phyloP scores from a whole-genome alignment of 1,284 basidiomycete species.

The Microbotryomycetes sp. region DNA sequence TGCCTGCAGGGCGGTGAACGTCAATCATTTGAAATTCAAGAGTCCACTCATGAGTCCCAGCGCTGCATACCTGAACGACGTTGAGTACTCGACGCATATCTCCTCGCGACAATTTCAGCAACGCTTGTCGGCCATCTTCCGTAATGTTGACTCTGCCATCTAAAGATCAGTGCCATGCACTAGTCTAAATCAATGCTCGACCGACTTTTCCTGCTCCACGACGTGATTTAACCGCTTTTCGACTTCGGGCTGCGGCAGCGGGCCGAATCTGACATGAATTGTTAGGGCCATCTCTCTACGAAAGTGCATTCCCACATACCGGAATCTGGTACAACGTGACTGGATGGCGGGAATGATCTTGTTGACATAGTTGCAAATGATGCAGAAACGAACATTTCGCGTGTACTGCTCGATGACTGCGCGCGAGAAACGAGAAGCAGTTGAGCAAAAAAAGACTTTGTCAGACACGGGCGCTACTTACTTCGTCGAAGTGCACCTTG shows the following conservation, averaged over 20 bases:
- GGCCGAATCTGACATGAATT: slow-evolving; percentile 60
- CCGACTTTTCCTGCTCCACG: slow-evolving; percentile 76
- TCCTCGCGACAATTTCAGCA: slow-evolving; percentile 86
- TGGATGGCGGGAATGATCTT: slow-evolving; percentile 98
- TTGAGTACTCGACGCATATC: slow-evolving; percentile 98
- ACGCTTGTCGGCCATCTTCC: slow-evolving; percentile 74
- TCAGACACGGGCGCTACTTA: slow-evolving; percentile 38
- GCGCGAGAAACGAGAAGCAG: not conserved
- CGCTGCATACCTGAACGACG: slow-evolving; percentile 62
- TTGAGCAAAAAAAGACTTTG: not conserved
- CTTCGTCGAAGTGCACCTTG: slow-evolving; percentile 87
- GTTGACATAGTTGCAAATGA: slow-evolving; percentile 99
- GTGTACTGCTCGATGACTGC: slow-evolving; percentile 95
- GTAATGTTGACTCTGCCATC: slow-evolving; percentile 74
- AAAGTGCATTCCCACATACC: slow-evolving; percentile 38
- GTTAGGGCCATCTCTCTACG: not conserved
- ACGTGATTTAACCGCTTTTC: slow-evolving; percentile 73
- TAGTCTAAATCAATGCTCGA: slow-evolving; percentile 11
- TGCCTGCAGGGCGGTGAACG: too few relatives aligned
- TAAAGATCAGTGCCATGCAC: not conserved
- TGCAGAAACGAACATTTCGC: slow-evolving; percentile 96
- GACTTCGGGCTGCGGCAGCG: slow-evolving; percentile 76
- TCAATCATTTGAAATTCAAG: too few relatives aligned
- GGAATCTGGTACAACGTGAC: slow-evolving; percentile 93
- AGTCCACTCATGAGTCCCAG: too few relatives aligned